Evolutionary conservation across 441 rosid species (phyloP), one percentile per base, ranked within the genome.

Genomic region (Pelargonium citronellum): DNA sequence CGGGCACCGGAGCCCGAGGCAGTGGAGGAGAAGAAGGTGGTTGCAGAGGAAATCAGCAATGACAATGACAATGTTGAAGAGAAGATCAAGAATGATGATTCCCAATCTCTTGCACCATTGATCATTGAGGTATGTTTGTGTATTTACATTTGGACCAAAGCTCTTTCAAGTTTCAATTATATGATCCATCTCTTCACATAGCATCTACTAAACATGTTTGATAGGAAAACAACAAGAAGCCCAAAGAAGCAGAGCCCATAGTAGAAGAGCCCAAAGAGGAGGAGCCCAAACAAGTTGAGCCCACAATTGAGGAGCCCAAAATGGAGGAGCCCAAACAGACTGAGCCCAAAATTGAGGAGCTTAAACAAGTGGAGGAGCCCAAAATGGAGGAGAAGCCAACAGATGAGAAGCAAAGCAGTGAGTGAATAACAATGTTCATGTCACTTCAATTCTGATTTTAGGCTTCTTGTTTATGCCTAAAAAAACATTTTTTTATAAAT

Each of bases 21-120:
- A 37, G 41, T 53, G 60, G 60, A 53, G 60, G 20, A 53, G 60
- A n/a, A 53, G 58, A 16, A 51, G 60, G 60, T 53, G 60, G 60
- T 53, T 53, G 22, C 60, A 15, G 60, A 53, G 60, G 20, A 53
- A 16, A 12, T 47, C 15, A 47, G 15, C 0, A 53, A 16, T 15
- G 60, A 47, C 17, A 17, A 53, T 53, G 20, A 15, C 2, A 53
- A 53, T 53, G 60, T 15, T n/a, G 19, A 53, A 53, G 60, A 53
- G 60, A 53, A 16, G 19, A 47, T 47, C 53, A 47, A 37, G 41
- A 37, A 37, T 5, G 41, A 37, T 37, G 41, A 37, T 37, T 37
- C 41, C 41, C 41, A 37, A 37, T 5, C 41, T 37, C 41, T 6
- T 37, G 41, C 41, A 37, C 41, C 41, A 37, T 37, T 37, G 41